Percentiles rank a stretch among this genome's conserved stretches.
phyloP scores from a whole-genome alignment of 139 green algal genomes.

The Haematococcus sp. region DNA sequence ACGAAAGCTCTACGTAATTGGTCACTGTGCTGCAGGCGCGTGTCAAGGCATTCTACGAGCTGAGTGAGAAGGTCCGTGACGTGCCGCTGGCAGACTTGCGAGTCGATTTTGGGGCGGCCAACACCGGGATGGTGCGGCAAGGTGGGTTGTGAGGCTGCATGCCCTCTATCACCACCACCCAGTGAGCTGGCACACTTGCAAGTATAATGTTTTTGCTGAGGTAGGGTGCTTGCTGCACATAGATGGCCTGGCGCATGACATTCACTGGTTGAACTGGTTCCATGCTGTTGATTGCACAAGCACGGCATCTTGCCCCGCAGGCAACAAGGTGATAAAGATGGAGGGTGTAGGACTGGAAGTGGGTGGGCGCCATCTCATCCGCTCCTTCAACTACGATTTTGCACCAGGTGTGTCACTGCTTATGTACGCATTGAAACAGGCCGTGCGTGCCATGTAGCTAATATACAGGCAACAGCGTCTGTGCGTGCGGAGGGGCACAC shows the following conservation, averaged over 20 bases:
- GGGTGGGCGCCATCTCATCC: slow-evolving; percentile 34
- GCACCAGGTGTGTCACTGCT: slow-evolving; percentile 9
- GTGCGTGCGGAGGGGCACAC: neutral
- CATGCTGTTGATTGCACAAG: too few species aligned
- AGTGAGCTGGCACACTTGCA: too few species aligned
- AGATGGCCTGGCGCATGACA: too few species aligned
- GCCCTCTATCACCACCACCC: too few species aligned
- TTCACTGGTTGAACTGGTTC: too few species aligned
- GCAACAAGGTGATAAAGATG: slow-evolving; percentile 48
- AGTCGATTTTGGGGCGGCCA: slow-evolving; percentile 44
- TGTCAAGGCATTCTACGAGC: slow-evolving; percentile 51
- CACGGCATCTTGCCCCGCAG: too few species aligned
- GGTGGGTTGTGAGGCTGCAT: too few species aligned
- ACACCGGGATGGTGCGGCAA: slow-evolving; percentile 16
- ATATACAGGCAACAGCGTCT: neutral
- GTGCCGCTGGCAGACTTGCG: slow-evolving; percentile 36
- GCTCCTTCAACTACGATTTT: slow-evolving; percentile 66
- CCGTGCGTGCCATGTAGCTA: neutral
- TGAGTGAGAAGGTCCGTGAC: slow-evolving; percentile 43
- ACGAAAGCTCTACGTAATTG: neutral
- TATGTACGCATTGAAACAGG: too few species aligned
- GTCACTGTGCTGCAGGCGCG: slow-evolving; percentile 9
- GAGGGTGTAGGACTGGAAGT: slow-evolving; percentile 20
- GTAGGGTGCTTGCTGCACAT: too few species aligned
- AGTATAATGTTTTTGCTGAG: too few species aligned